Evolutionary conservation across 805 yeast genomes (phyloP).

Genomic region (Hanseniaspora singularis): DNA sequence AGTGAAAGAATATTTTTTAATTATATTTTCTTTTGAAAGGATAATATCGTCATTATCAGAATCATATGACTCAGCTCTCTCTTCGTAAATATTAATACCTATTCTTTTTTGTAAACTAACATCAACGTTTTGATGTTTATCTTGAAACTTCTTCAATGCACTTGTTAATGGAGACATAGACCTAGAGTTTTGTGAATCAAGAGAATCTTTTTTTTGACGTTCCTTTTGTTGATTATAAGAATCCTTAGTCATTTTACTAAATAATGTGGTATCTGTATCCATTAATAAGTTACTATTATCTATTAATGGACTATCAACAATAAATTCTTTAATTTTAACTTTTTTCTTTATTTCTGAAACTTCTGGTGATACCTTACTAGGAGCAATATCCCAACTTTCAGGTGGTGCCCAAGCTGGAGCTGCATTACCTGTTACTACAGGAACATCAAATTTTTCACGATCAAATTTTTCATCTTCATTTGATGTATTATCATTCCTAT

Average conservation of each 20-base stretch:
- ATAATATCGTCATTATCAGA: constrained; percentile 14
- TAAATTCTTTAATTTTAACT: too few relatives aligned
- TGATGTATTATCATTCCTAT: too few relatives aligned
- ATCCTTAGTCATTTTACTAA: too few relatives aligned
- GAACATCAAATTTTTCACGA: not conserved
- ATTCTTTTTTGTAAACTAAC: not conserved
- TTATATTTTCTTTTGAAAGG: not conserved
- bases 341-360: too few relatives aligned
- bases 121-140: not conserved
- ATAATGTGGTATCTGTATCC: not conserved
- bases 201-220: constrained; percentile 1
- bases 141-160: not conserved
- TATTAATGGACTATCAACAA: too few relatives aligned
- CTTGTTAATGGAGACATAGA: constrained; percentile 8
- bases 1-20: not conserved
- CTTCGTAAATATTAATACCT: not conserved
- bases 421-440: not conserved
- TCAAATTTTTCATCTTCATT: not conserved
- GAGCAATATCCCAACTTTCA: constrained; percentile 16
- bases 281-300: too few relatives aligned
- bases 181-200: not conserved
- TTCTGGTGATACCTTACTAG: too few relatives aligned
- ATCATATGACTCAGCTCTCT: constrained; percentile 14
- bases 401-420: constrained; percentile 11
- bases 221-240: not conserved